A percentile compares a stretch with the other conserved stretches of the same genome.
Evolutionary conservation across 441 rosid species (phyloP).

Genomic region (Corymbia calophylla): DNA sequence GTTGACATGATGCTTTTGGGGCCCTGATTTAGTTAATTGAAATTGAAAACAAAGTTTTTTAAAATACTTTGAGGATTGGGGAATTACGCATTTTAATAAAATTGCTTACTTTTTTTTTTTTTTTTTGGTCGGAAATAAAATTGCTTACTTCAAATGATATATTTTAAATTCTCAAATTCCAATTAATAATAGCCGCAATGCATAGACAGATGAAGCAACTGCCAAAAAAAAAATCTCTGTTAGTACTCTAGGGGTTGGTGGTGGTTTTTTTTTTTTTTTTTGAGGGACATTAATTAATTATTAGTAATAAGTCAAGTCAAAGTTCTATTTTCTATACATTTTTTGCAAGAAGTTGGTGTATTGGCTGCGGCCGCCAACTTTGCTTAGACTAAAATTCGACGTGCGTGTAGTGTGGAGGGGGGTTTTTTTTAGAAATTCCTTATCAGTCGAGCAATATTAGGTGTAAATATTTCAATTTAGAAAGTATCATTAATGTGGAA

Average conservation of each 20-base stretch:
- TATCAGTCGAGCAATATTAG: neutral
- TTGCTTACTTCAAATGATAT: neutral
- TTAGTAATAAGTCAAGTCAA: neutral
- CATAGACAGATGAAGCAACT: neutral
- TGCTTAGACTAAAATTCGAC: neutral
- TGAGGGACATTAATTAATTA: neutral
- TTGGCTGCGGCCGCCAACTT: neutral
- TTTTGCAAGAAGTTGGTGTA: neutral
- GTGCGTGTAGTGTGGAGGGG: neutral
- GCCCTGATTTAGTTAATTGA: neutral
- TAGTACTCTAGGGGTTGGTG: neutral
- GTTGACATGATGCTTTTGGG: neutral
- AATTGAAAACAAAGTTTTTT: neutral
- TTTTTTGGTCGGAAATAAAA: no score
- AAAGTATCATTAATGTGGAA: neutral
- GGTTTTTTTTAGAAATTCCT: neutral
- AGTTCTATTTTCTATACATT: neutral
- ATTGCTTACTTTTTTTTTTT: neutral
- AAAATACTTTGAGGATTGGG: neutral
- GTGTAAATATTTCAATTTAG: neutral
- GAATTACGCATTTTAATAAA: neutral
- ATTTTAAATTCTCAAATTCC: neutral
- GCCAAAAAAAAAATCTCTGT: neutral
- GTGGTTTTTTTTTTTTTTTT: neutral
- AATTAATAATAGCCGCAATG: neutral